A percentile compares a stretch with the other conserved stretches of the same genome.
Evolutionary conservation across 805 yeast species (phyloP).

Genomic region (Vanderwaltozyma tropicalis): DNA sequence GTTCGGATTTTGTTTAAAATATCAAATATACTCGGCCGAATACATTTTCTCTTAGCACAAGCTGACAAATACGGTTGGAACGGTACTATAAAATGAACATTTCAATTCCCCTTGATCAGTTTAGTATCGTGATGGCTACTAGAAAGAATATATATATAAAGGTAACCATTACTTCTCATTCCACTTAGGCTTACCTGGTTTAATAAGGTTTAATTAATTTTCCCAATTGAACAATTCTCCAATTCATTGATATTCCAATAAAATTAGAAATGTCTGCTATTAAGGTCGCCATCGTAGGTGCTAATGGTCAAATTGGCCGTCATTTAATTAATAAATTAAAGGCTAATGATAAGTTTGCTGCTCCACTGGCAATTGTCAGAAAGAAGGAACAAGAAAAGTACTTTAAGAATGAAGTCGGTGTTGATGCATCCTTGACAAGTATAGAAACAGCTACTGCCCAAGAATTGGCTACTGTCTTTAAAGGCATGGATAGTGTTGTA

Average conservation of each 20-base stretch:
- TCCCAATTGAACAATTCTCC: neutral
- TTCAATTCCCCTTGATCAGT: no score
- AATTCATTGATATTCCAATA: no score
- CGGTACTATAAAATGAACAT: no score
- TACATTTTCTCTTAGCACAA: no score
- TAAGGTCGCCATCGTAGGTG: neutral
- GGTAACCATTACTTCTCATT: no score
- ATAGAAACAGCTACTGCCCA: constrained; percentile 30
- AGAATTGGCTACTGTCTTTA: constrained; percentile 30
- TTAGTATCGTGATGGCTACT: no score
- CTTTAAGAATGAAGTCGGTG: constrained; percentile 31
- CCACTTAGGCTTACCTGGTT: no score
- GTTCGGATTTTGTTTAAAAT: no score
- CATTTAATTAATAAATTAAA: constrained; percentile 31
- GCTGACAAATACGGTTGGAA: no score
- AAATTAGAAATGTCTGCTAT: no score
- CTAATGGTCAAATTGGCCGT: constrained; percentile 49
- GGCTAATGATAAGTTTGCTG: constrained; percentile 11
- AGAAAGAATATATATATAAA: no score
- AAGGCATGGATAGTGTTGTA: constrained; percentile 45
- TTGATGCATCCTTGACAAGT: constrained; percentile 31
- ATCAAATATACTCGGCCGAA: no score
- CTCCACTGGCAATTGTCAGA: constrained; percentile 38
- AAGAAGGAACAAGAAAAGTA: constrained; percentile 34
- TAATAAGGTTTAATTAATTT: neutral